Evolutionary conservation across 108 stramenopile species (phyloP).

Genomic region (Bacterosira constricta): DNA sequence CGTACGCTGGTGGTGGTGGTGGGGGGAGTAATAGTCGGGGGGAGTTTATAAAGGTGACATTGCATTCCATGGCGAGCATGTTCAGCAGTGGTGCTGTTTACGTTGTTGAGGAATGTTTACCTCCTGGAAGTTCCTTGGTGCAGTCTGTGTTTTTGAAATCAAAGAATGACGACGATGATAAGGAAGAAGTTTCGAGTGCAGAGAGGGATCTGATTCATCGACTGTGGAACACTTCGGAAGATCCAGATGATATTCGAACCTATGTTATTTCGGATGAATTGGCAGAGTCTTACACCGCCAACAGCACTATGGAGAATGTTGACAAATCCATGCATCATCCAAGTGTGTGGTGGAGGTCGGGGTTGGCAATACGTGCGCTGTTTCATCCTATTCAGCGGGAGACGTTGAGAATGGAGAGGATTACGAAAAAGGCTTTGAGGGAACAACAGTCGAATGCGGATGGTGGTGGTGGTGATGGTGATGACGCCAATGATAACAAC

Average conservation of each 20-base stretch:
- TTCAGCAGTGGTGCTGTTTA: conserved; percentile 36
- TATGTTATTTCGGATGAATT: conserved; percentile 71
- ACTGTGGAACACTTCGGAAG: conserved; percentile 64
- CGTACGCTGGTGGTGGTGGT: conserved; percentile 42
- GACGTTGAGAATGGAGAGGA: conserved; percentile 11
- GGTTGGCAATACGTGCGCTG: conserved; percentile 39
- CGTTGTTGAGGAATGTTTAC: conserved; percentile 53
- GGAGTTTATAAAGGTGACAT: conserved; percentile 49
- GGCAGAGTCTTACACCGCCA: conserved; percentile 25
- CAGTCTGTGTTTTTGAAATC: conserved; percentile 36
- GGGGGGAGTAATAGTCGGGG: conserved; percentile 67
- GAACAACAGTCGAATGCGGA: conserved; percentile 11
- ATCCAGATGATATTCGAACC: conserved; percentile 54
- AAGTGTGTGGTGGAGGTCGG: conserved; percentile 52
- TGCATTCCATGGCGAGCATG: conserved; percentile 45
- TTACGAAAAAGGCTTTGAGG: conserved; percentile 24
- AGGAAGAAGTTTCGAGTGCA: conserved; percentile 23
- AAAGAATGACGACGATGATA: conserved; percentile 27
- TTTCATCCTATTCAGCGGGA: conserved; percentile 37
- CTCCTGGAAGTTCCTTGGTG: conserved; percentile 38
- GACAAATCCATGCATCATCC: conserved; percentile 27
- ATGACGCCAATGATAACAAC: conserved; percentile 50
- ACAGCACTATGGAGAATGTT: not conserved
- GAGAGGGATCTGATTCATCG: conserved; percentile 60
- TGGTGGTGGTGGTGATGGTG: not conserved